A percentile compares a stretch with the other conserved stretches of the same genome.
Evolutionary conservation across 441 rosid species (phyloP).

Genomic region (Rhodomyrtus psidioides): DNA sequence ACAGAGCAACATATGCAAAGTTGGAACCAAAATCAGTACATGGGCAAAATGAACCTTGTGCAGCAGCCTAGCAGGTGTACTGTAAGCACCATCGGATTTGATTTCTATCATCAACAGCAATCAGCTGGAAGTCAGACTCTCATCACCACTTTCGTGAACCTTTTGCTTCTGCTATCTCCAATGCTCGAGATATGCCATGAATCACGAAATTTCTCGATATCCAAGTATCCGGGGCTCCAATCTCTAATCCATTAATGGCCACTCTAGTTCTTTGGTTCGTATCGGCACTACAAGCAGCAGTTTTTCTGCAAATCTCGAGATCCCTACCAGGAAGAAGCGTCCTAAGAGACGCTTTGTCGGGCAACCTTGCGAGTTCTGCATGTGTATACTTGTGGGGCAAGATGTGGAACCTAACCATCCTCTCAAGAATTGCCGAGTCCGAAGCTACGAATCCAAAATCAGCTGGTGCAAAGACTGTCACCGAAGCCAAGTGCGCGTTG

Average conservation of each 20-base stretch:
- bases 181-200: conserved; percentile 56
- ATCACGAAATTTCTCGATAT: conserved; percentile 37
- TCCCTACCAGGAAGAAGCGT: conserved; percentile 38
- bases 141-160: conserved; percentile 5
- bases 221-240: conserved; percentile 42
- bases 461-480: conserved; percentile 63
- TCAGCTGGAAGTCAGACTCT: not conserved
- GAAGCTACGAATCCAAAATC: conserved; percentile 38
- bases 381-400: conserved; percentile 30
- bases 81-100: not conserved
- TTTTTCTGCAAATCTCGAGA: conserved; percentile 23
- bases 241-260: conserved; percentile 37
- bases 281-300: not conserved
- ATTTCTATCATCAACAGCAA: not conserved
- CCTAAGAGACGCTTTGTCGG: conserved; percentile 23
- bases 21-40: not conserved
- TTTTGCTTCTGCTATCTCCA: conserved; percentile 20
- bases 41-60: not conserved
- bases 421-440: conserved; percentile 40
- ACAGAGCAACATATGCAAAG: not conserved
- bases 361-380: conserved; percentile 36
- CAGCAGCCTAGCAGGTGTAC: not conserved
- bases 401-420: conserved; percentile 49
- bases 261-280: conserved; percentile 7
- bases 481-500: conserved; percentile 22